A percentile compares a stretch with the other conserved stretches of the same genome.
Evolutionary conservation across 2,329 filamentous ascomycete genomes (phyloP).

Genomic region (Aspergillus viridinutans): DNA sequence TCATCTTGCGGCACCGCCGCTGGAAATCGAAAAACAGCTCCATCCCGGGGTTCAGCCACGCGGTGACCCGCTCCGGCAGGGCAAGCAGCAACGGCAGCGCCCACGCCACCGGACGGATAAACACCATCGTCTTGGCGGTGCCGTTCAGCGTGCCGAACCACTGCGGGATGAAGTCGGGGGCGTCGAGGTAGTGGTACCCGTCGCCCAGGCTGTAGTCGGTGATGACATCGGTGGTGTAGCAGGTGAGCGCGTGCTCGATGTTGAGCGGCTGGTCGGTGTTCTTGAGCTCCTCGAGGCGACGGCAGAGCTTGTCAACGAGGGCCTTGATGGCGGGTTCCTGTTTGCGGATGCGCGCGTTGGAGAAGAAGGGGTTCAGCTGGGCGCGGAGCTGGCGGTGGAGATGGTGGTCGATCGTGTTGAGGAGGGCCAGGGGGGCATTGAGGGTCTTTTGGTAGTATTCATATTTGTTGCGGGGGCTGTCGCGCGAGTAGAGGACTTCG

Average conservation of each 20-base stretch:
- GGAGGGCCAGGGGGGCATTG: constrained; percentile 27
- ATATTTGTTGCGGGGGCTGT: constrained; percentile 28
- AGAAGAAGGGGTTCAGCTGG: constrained; percentile 36
- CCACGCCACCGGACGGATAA: constrained; percentile 21
- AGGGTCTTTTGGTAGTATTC: constrained; percentile 25
- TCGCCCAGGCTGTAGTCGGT: constrained; percentile 40
- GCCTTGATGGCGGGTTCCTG: constrained; percentile 19
- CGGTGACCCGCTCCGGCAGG: constrained; percentile 15
- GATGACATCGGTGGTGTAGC: constrained; percentile 45
- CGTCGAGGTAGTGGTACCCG: constrained; percentile 29
- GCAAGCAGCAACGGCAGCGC: constrained; percentile 16
- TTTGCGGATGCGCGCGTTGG: constrained; percentile 22
- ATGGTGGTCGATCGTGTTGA: constrained; percentile 27
- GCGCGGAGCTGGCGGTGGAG: constrained; percentile 30
- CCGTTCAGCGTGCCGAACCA: constrained; percentile 27
- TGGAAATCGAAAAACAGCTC: constrained; percentile 19
- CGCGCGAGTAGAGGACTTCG: constrained; percentile 27
- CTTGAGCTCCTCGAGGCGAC: constrained; percentile 18
- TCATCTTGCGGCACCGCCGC: constrained; percentile 10
- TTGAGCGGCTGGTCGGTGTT: constrained; percentile 14
- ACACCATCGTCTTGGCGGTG: constrained; percentile 17
- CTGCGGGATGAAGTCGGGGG: constrained; percentile 26
- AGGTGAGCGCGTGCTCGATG: constrained; percentile 33
- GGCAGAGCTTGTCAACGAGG: constrained; percentile 23
- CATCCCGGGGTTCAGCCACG: constrained; percentile 20